phyloP scores from a whole-genome alignment of 768 basidiomycete genomes.

The Scleroderma citrinum region DNA sequence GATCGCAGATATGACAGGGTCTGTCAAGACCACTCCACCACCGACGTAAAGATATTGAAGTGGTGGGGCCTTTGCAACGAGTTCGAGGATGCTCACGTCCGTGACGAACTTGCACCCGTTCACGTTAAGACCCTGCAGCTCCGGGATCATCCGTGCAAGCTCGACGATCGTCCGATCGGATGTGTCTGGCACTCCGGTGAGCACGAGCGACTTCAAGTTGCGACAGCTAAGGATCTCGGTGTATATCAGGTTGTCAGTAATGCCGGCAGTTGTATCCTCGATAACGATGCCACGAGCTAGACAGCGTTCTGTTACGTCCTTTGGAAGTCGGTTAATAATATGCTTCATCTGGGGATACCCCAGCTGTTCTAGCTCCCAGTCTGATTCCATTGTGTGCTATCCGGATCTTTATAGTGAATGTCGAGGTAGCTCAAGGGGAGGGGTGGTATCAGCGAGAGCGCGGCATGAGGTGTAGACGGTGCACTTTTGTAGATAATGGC shows the following conservation, averaged over 20 bases:
- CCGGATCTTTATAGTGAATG: too few species aligned
- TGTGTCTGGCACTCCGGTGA: conserved; percentile 62
- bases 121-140: conserved; percentile 72
- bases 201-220: conserved; percentile 59
- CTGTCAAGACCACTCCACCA: conserved; percentile 59
- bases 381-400: conserved; percentile 18
- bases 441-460: not conserved
- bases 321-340: conserved; percentile 55
- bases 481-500: not conserved
- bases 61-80: conserved; percentile 62
- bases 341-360: conserved; percentile 44
- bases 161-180: conserved; percentile 64
- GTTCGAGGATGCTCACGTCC: conserved; percentile 67
- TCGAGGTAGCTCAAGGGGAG: too few species aligned
- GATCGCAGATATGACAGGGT: conserved; percentile 58
- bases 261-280: conserved; percentile 31
- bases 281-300: conserved; percentile 57
- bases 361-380: conserved; percentile 21
- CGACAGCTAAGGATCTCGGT: conserved; percentile 52
- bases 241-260: conserved; percentile 59
- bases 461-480: not conserved
- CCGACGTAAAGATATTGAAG: conserved; percentile 74
- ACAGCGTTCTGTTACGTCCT: conserved; percentile 49
- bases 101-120: conserved; percentile 70
- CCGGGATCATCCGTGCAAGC: conserved; percentile 56